Evolutionary conservation across 345 rosid genomes (phyloP).

Genomic region (Aquilaria sinensis): DNA sequence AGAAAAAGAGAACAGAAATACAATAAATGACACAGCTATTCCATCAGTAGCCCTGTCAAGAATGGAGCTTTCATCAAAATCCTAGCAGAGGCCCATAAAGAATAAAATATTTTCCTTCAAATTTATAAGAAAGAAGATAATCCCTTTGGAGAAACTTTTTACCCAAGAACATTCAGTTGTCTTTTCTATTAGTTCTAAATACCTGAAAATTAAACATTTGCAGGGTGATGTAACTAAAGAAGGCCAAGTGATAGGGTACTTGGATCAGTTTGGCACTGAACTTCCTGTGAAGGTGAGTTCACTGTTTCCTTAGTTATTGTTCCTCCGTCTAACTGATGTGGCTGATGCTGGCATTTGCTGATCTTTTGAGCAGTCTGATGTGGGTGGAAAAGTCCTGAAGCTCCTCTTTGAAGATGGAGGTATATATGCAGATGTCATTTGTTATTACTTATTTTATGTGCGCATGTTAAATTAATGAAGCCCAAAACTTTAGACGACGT

Average conservation of each 20-base stretch:
- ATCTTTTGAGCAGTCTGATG: slow-evolving; percentile 69
- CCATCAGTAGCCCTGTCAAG: too few relatives aligned
- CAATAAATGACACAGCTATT: too few relatives aligned
- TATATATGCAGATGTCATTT: slow-evolving; percentile 21
- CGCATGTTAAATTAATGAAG: too few relatives aligned
- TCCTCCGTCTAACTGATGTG: slow-evolving; percentile 2
- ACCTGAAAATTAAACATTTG: slow-evolving; percentile 7
- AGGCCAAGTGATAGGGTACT: slow-evolving; percentile 83
- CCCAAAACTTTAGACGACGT: too few relatives aligned
- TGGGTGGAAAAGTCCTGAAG: slow-evolving; percentile 83
- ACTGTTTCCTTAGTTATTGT: slow-evolving; percentile 8
- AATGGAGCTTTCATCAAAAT: too few relatives aligned
- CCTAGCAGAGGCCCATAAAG: too few relatives aligned
- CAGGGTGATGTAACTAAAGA: slow-evolving; percentile 82
- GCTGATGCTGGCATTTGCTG: slow-evolving; percentile 6
- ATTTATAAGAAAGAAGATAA: too few relatives aligned
- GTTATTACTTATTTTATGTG: background rate
- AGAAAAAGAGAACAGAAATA: too few relatives aligned
- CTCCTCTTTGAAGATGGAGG: slow-evolving; percentile 83
- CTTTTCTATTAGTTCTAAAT: background rate
- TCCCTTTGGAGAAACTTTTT: too few relatives aligned
- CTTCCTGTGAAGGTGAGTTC: slow-evolving; percentile 75
- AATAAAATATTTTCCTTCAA: too few relatives aligned
- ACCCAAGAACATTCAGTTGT: background rate
- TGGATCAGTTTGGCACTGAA: slow-evolving; percentile 73